Percentiles rank a stretch among this genome's conserved stretches.
Evolutionary conservation across 1,284 basidiomycete genomes (phyloP).

Genomic region (Moesziomyces parantarcticus): DNA sequence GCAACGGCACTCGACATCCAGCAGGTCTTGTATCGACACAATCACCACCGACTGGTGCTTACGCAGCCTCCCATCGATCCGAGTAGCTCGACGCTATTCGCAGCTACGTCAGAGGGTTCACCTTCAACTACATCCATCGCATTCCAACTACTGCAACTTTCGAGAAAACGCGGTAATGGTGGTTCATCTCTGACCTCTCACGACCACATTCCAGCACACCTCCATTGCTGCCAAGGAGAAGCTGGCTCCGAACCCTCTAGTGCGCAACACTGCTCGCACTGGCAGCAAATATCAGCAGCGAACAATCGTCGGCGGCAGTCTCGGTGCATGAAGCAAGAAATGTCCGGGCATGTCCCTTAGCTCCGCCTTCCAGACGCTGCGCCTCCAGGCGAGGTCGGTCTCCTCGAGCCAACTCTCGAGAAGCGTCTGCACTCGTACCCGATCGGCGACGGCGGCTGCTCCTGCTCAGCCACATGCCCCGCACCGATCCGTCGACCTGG

Average conservation of each 20-base stretch:
- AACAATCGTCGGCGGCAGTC: background rate
- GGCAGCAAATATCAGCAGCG: background rate
- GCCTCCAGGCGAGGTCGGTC: constrained; percentile 23
- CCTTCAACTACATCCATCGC: no score
- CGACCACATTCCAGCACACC: constrained; percentile 9
- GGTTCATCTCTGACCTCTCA: constrained; percentile 1
- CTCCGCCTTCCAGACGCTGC: constrained; percentile 35
- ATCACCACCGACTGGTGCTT: no score
- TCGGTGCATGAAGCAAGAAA: constrained; percentile 12
- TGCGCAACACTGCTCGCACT: background rate
- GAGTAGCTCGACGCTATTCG: no score
- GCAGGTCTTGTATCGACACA: no score
- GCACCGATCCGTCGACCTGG: constrained; percentile 16
- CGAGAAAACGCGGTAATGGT: constrained; percentile 8
- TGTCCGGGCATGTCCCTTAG: constrained; percentile 43
- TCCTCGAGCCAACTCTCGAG: constrained; percentile 2
- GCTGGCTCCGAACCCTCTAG: constrained; percentile 20
- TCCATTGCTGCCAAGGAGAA: constrained; percentile 26
- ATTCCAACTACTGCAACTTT: no score
- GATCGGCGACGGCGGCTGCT: no score
- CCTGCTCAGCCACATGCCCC: constrained; percentile 20
- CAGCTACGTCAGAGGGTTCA: background rate
- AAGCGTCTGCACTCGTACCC: background rate
- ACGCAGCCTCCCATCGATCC: background rate
- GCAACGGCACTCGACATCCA: no score